These are phyloP conservation scores for Silene coronaria DNA, from an alignment of 179 eudicot genomes.

Conservation along the genomic window DNA sequence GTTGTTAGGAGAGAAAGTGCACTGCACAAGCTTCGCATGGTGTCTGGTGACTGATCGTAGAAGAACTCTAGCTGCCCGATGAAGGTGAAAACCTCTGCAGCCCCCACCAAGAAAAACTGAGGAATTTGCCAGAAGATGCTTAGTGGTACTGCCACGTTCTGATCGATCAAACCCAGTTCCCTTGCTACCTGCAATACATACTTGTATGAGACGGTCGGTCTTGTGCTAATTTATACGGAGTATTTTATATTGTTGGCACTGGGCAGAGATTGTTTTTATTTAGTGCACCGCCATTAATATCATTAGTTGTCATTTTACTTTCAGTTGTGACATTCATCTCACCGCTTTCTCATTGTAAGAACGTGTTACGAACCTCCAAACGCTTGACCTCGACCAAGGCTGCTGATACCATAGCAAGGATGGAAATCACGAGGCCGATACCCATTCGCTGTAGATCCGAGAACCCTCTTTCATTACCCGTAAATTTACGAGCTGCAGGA, in stretches of 20 bases:
- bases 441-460: slow-evolving; percentile 31
- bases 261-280: no score
- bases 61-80: slow-evolving; percentile 36
- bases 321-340: no score
- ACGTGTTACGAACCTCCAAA: slow-evolving; percentile 10
- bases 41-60: slow-evolving; percentile 33
- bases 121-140: slow-evolving; percentile 35
- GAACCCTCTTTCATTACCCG: slow-evolving; percentile 30
- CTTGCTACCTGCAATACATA: slow-evolving; percentile 12
- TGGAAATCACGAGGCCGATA: slow-evolving; percentile 30
- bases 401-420: slow-evolving; percentile 32
- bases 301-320: no score
- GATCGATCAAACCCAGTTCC: slow-evolving; percentile 20
- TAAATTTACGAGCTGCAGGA: slow-evolving; percentile 27
- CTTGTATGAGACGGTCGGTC: no score
- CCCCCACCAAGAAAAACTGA: slow-evolving; percentile 33
- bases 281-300: no score
- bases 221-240: no score
- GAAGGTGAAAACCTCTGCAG: slow-evolving; percentile 33
- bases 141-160: slow-evolving; percentile 20
- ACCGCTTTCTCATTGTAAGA: no score
- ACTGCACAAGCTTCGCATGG: slow-evolving; percentile 35
- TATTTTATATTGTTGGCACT: no score
- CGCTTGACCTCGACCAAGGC: slow-evolving; percentile 29
- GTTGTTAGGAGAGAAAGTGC: slow-evolving; percentile 30